These are phyloP conservation scores for Annona cherimola DNA, from an alignment of 164 flowering plant genomes.

Conservation along the genomic window DNA sequence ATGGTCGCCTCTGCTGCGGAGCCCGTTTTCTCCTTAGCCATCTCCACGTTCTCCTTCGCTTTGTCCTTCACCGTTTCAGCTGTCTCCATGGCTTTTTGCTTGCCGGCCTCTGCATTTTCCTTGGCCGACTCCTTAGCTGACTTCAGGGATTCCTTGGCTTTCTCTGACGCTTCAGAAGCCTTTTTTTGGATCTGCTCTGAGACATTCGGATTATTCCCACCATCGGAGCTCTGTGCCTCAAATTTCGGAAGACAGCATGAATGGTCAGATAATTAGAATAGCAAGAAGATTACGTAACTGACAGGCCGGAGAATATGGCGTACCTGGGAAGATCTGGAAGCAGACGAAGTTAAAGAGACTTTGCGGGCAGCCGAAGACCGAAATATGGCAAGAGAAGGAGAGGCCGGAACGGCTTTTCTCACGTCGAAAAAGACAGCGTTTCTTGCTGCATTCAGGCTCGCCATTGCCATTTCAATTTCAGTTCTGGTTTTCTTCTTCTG, in stretches of 20 bases:
- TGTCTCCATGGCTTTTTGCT: neutral
- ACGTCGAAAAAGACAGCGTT: conserved; percentile 23
- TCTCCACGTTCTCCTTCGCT: neutral
- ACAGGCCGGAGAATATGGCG: too few species aligned
- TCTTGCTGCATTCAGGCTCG: conserved; percentile 29
- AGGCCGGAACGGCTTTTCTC: conserved; percentile 11
- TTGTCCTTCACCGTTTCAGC: conserved; percentile 7
- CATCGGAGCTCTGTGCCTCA: conserved; percentile 12
- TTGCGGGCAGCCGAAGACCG: conserved; percentile 13
- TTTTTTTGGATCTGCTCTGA: conserved; percentile 8
- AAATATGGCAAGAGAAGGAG: conserved; percentile 5
- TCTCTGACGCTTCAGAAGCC: neutral
- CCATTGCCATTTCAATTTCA: neutral
- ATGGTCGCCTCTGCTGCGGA: neutral
- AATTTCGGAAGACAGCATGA: neutral
- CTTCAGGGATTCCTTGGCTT: conserved; percentile 10
- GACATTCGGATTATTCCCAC: conserved; percentile 1
- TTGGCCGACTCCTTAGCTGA: neutral
- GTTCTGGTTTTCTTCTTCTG: too few species aligned
- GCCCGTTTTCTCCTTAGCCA: neutral
- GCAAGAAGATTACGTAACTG: neutral
- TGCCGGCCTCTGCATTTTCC: neutral
- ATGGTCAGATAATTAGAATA: neutral
- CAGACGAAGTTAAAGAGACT: conserved; percentile 43
- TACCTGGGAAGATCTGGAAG: conserved; percentile 34